phyloP scores from a whole-genome alignment of 805 yeast genomes.

The Barnettozyma siamensis region DNA sequence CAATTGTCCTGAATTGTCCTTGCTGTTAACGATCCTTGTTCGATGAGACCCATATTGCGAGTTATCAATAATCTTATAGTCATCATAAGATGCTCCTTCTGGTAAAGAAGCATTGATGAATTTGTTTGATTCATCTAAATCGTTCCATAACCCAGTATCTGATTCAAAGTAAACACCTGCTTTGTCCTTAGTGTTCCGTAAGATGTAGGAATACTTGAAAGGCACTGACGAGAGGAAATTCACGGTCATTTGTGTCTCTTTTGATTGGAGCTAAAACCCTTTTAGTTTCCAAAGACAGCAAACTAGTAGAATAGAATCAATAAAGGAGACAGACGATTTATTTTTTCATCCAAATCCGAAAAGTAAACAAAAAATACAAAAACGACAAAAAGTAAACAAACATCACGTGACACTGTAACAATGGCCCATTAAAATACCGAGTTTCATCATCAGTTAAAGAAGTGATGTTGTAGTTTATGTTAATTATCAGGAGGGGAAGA shows the following conservation, averaged over 20 bases:
- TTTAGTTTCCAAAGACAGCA: too few relatives aligned
- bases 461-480: too few relatives aligned
- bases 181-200: slow-evolving; percentile 8
- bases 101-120: slow-evolving; percentile 7
- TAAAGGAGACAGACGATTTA: background rate
- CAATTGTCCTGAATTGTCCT: background rate
- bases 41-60: background rate
- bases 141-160: slow-evolving; percentile 18
- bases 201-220: slow-evolving; percentile 18
- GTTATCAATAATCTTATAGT: slow-evolving; percentile 20
- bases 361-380: slow-evolving; percentile 2
- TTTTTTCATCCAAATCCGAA: background rate
- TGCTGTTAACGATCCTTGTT: background rate
- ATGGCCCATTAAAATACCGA: background rate
- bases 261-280: too few relatives aligned
- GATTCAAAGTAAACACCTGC: slow-evolving; percentile 17
- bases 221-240: slow-evolving; percentile 13
- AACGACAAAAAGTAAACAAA: slow-evolving; percentile 3
- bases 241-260: background rate
- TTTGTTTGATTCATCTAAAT: slow-evolving; percentile 11
- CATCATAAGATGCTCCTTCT: background rate
- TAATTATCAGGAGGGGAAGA: too few relatives aligned
- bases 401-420: background rate
- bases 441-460: too few relatives aligned
- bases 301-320: too few relatives aligned